Percentiles rank a stretch among this genome's conserved stretches.
These are phyloP conservation scores for Boletus semigastroideus DNA, from an alignment of 1,284 basidiomycete species.

Conservation along the genomic window DNA sequence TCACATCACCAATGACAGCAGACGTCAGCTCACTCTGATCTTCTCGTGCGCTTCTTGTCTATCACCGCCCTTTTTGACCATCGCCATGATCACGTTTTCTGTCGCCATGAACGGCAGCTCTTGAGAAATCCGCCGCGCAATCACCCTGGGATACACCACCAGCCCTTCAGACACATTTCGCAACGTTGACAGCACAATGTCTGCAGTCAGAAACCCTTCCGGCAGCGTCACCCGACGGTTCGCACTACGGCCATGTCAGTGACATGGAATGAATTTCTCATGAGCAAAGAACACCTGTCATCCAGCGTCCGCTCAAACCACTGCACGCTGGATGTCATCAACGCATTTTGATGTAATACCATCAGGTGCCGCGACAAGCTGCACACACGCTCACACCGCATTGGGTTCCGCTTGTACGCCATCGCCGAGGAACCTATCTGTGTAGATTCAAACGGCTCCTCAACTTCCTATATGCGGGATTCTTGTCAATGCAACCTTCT, in stretches of 20 bases:
- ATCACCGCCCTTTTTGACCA: constrained; percentile 94
- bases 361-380: constrained; percentile 91
- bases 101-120: constrained; percentile 99
- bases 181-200: constrained; percentile 93
- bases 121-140: constrained; percentile 86
- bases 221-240: constrained; percentile 96
- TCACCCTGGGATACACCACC: constrained; percentile 97
- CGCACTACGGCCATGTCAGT: constrained; percentile 53
- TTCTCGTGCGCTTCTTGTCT: constrained; percentile 97
- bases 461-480: constrained; percentile 69
- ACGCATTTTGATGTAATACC: constrained; percentile 89
- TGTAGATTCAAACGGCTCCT: constrained; percentile 98
- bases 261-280: constrained; percentile 1
- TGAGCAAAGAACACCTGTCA: constrained; percentile 61
- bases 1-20: constrained; percentile 20
- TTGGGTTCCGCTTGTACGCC: constrained; percentile 99
- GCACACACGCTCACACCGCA: constrained; percentile 98
- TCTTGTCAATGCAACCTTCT: constrained; percentile 9
- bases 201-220: constrained; percentile 96
- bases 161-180: constrained; percentile 98
- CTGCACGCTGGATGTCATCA: constrained; percentile 90
- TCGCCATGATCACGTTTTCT: constrained; percentile 99
- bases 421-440: constrained; percentile 99
- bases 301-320: constrained; percentile 98
- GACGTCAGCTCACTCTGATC: constrained; percentile 66